These are phyloP conservation scores for Limtongozyma cylindracea DNA, from an alignment of 805 yeast genomes.

Conservation along the genomic window DNA sequence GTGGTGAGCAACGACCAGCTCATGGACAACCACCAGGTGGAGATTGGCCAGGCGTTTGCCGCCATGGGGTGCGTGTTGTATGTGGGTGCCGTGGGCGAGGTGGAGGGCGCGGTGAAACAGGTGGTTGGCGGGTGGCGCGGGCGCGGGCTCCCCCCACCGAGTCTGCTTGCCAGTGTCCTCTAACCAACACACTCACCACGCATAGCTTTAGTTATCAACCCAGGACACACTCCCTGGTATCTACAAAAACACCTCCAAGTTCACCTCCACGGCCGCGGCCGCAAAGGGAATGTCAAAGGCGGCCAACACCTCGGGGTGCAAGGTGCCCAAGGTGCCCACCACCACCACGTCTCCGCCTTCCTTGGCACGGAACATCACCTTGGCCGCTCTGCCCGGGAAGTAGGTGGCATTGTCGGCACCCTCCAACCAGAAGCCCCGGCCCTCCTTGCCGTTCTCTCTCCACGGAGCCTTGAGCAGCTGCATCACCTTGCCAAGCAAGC, in stretches of 20 bases:
- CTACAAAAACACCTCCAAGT: conserved; percentile 68
- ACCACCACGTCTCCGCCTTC: conserved; percentile 28
- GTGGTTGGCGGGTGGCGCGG: too few relatives aligned
- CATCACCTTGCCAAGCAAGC: conserved; percentile 84
- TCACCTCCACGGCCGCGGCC: conserved; percentile 74
- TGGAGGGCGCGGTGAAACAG: too few relatives aligned
- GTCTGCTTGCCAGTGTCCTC: too few relatives aligned
- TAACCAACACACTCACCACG: too few relatives aligned
- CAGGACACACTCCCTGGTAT: neutral
- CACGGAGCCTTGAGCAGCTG: conserved; percentile 82
- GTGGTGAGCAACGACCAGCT: conserved; percentile 46
- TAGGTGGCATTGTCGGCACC: conserved; percentile 46
- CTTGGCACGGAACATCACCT: conserved; percentile 43
- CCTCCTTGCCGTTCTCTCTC: conserved; percentile 28
- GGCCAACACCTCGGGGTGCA: conserved; percentile 83
- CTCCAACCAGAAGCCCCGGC: conserved; percentile 74
- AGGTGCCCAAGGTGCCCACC: conserved; percentile 76
- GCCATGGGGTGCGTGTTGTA: conserved; percentile 1
- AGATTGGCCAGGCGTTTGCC: conserved; percentile 3
- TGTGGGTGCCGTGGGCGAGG: too few relatives aligned
- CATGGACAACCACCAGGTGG: conserved; percentile 11
- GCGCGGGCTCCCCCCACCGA: too few relatives aligned
- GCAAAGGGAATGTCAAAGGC: conserved; percentile 83
- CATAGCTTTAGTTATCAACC: too few relatives aligned
- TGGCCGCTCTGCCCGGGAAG: conserved; percentile 97